Conservation (phyloP, 495 filamentous ascomycete species). For the Aspergillus diversus region DNA sequence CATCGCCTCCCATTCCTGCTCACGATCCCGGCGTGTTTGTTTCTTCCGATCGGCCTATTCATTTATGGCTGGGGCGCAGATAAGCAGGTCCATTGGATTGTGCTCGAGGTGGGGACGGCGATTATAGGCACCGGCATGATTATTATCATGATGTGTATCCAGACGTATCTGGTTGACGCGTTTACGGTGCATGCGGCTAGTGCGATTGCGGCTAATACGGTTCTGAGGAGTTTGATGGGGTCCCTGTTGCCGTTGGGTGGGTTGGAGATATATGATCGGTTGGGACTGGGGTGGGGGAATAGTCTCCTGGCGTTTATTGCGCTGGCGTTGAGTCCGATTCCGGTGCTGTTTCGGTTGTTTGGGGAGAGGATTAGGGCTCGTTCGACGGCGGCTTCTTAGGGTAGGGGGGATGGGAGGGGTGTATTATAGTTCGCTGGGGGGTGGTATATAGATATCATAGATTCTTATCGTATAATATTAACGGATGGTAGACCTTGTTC, state of each 20-base stretch:
- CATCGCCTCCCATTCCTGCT: constrained; percentile 52
- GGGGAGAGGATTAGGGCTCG: constrained; percentile 2
- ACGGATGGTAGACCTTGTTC: too few species aligned
- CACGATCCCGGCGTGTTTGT: constrained; percentile 49
- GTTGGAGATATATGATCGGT: constrained; percentile 45
- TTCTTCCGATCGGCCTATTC: constrained; percentile 59
- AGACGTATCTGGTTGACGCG: constrained; percentile 65
- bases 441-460: too few species aligned
- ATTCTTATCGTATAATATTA: too few species aligned
- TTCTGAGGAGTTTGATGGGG: constrained; percentile 19
- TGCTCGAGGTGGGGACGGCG: constrained; percentile 43
- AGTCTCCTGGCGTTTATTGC: constrained; percentile 58
- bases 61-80: constrained; percentile 68
- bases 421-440: too few species aligned
- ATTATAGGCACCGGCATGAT: constrained; percentile 59
- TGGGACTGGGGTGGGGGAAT: constrained; percentile 60
- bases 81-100: constrained; percentile 54
- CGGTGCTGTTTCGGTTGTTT: constrained; percentile 23
- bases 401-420: too few species aligned
- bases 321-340: constrained; percentile 50
- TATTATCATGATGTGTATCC: constrained; percentile 41
- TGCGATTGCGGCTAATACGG: constrained; percentile 28
- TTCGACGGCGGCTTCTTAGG: neutral
- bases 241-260: constrained; percentile 52
- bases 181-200: constrained; percentile 62